Conservation (phyloP, 169 alveolate genomes). For the Eimeria necatrix region DNA sequence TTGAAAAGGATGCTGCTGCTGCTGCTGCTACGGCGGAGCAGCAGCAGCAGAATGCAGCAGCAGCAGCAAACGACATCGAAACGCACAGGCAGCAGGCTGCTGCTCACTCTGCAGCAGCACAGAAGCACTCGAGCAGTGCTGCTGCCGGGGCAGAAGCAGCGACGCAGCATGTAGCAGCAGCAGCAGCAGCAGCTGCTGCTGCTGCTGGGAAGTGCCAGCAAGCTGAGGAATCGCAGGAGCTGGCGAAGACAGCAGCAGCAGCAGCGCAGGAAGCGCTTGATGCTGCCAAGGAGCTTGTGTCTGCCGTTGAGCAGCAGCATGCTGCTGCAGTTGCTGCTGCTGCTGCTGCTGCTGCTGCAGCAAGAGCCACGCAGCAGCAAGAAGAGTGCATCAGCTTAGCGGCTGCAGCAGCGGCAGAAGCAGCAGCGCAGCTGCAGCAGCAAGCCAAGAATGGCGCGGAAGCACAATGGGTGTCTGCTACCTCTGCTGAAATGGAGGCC, state of each 20-base stretch:
- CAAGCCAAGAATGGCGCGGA: no score
- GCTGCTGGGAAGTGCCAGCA: background rate
- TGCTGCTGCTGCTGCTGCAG: conserved; percentile 45
- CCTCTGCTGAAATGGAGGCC: no score
- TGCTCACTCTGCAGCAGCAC: background rate
- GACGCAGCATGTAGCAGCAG: conserved; percentile 18
- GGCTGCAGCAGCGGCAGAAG: background rate
- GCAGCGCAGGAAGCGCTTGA: conserved; percentile 5
- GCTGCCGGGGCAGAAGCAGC: background rate
- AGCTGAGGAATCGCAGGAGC: background rate
- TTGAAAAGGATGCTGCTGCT: background rate
- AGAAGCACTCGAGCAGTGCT: background rate
- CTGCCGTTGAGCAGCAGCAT: background rate
- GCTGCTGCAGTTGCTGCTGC: no score
- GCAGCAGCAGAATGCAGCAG: conserved; percentile 17
- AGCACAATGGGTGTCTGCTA: no score
- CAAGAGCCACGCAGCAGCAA: background rate
- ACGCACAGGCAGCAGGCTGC: background rate
- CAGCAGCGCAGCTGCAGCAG: background rate
- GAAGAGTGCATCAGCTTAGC: background rate
- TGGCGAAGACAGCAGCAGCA: background rate
- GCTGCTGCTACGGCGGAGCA: conserved; percentile 41
- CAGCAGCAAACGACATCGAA: background rate
- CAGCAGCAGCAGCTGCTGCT: conserved; percentile 1
- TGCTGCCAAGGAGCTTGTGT: background rate